Percentiles rank a stretch among this genome's conserved stretches.
Conservation (phyloP, 805 yeast species). For the Spathaspora gorwiae region DNA sequence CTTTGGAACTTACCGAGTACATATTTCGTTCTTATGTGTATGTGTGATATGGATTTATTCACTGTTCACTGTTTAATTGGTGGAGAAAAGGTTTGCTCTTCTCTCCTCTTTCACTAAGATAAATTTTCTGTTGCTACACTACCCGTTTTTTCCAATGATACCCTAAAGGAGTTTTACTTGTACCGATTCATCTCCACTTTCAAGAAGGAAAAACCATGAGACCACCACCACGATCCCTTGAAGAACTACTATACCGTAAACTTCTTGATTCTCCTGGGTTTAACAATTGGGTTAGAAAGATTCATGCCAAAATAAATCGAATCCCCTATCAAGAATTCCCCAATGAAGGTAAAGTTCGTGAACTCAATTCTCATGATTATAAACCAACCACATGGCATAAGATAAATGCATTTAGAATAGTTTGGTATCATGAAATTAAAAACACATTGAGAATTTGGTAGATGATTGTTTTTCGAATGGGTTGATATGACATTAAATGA, state of each 20-base stretch:
- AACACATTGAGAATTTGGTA: conserved; percentile 44
- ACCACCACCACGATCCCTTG: conserved; percentile 29
- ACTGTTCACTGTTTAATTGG: too few relatives aligned
- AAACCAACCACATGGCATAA: conserved; percentile 53
- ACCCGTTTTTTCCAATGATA: too few relatives aligned
- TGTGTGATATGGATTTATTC: too few relatives aligned
- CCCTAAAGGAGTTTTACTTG: too few relatives aligned
- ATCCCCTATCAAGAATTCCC: conserved; percentile 41
- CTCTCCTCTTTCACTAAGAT: too few relatives aligned
- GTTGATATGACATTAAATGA: too few relatives aligned
- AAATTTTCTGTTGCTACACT: too few relatives aligned
- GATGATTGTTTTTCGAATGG: too few relatives aligned
- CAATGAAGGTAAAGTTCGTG: conserved; percentile 11
- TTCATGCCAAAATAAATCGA: conserved; percentile 63
- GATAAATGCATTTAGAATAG: conserved; percentile 52
- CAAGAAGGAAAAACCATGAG: conserved; percentile 5
- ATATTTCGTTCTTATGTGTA: too few relatives aligned
- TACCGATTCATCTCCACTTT: too few relatives aligned
- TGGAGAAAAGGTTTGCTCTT: too few relatives aligned
- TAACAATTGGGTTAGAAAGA: conserved; percentile 55
- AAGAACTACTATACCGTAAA: conserved; percentile 41
- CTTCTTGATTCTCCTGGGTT: conserved; percentile 57
- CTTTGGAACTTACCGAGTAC: too few relatives aligned
- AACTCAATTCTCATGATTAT: conserved; percentile 23
- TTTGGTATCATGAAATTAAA: conserved; percentile 61